Evolutionary conservation across 148 eudicot genomes (phyloP), one percentile per base, ranked within the genome.

Genomic region (Mesembryanthemum crystallinum): DNA sequence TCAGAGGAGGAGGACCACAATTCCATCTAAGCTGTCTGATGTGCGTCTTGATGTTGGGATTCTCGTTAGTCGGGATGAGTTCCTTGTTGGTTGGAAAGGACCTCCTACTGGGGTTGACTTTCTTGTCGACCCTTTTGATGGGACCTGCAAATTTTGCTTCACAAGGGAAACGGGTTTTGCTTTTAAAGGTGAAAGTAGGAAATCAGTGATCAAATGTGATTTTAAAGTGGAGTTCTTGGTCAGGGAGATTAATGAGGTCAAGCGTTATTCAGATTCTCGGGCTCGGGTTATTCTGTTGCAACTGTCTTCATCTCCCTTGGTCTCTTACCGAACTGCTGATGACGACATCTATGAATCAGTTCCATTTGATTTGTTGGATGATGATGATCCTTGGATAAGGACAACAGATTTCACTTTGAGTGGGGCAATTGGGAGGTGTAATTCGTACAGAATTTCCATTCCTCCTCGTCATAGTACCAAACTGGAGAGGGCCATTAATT

Each of bases 341-440:
- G 98, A 94, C 64, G 98, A 94, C 71, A 84, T 94, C 47, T 82
- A 71, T 69, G 86, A 67, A 24, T 67, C 96, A 0, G 87, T 86
- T 64, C 87, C 97, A 0, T 90, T 76, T 80, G 91, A 90, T 77
- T 64, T 90, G 74, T 81, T 94, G 71, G 98, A 94, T 72, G 98
- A 94, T 62, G 97, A 94, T 79, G 98, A 94, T 81, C 97, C 96
- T 29, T 94, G 98, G 98, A 90, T 92, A 37, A 83, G 97, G 24
- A 92, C 96, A 25, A 88, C 85, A 0, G 97, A 94, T 86, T 89
- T 92, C 77, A 89, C 92, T 0, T 79, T 79, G 0, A 79, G 88
- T 78, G 93, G 93, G 45, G 89, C 91, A 27, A 82, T 94, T 47
- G 97, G 98, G 9, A 84, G 97, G 76, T 91, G 93, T 73, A 84